phyloP scores from a whole-genome alignment of 148 eudicot genomes.

The Polygonum maritimum region DNA sequence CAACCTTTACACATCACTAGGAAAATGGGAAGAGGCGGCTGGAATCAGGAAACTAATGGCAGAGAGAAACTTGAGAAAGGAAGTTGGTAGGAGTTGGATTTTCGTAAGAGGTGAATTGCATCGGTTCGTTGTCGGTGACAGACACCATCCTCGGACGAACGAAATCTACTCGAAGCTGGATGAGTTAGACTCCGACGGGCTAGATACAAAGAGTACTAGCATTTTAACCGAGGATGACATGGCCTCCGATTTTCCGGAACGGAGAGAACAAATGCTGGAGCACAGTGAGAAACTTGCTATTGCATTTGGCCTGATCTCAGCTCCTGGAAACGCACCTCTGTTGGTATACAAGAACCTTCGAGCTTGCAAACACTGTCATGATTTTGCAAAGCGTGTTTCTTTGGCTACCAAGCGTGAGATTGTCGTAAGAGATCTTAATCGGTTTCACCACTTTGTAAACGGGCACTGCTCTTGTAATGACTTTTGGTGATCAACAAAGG shows the following conservation, averaged over 20 bases:
- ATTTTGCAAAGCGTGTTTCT: slow-evolving; percentile 25
- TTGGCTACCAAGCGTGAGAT: slow-evolving; percentile 20
- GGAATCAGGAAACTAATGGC: slow-evolving; percentile 31
- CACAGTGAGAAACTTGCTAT: slow-evolving; percentile 33
- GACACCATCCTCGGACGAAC: slow-evolving; percentile 45
- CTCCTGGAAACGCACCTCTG: slow-evolving; percentile 13
- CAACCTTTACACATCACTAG: slow-evolving; percentile 31
- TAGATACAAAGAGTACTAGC: slow-evolving; percentile 42
- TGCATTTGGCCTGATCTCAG: slow-evolving; percentile 27
- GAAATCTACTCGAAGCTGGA: slow-evolving; percentile 28
- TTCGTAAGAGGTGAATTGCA: slow-evolving; percentile 22
- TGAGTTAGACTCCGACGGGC: slow-evolving; percentile 40
- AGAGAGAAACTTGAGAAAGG: slow-evolving; percentile 18
- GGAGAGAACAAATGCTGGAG: slow-evolving; percentile 26
- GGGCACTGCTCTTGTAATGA: slow-evolving; percentile 33
- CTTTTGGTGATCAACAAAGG: slow-evolving; percentile 21
- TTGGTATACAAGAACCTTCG: slow-evolving; percentile 30
- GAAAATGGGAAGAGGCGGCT: slow-evolving; percentile 32
- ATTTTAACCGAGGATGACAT: slow-evolving; percentile 38
- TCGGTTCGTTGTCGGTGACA: slow-evolving; percentile 33
- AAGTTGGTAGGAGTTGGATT: slow-evolving; percentile 31
- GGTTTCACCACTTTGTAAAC: slow-evolving; percentile 31
- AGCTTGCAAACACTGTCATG: slow-evolving; percentile 34
- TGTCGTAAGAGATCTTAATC: slow-evolving; percentile 27
- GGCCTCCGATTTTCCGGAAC: slow-evolving; percentile 13